Conservation (phyloP, 2,329 filamentous ascomycete species). For the Apiospora hydei region DNA sequence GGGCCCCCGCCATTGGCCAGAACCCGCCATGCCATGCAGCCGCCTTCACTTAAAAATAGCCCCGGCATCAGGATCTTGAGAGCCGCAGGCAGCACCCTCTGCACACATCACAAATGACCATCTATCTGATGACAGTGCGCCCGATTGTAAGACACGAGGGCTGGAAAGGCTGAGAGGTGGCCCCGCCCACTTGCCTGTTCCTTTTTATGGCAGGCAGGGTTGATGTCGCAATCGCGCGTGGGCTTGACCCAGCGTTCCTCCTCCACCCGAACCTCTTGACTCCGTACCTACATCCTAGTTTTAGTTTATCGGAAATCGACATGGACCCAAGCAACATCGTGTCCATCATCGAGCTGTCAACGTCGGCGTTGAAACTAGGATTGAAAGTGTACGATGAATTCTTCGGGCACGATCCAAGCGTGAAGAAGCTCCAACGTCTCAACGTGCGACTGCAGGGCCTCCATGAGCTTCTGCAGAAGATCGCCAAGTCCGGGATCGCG, state of each 20-base stretch:
- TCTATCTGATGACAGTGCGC: neutral
- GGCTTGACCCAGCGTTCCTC: neutral
- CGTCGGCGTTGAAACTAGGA: conserved; percentile 33
- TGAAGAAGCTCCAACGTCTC: conserved; percentile 33
- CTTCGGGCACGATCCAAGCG: conserved; percentile 31
- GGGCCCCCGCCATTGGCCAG: conserved; percentile 22
- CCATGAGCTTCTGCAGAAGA: conserved; percentile 29
- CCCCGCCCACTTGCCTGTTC: neutral
- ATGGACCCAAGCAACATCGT: conserved; percentile 36
- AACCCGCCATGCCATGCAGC: neutral
- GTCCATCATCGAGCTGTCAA: conserved; percentile 34
- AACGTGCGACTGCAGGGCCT: conserved; percentile 35
- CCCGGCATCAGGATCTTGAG: neutral
- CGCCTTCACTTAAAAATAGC: neutral
- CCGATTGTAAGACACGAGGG: neutral
- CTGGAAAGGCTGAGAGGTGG: neutral
- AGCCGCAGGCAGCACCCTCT: neutral
- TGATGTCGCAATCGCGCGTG: neutral
- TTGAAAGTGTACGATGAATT: conserved; percentile 34
- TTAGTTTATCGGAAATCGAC: conserved; percentile 18
- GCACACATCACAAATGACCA: neutral
- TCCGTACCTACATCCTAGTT: neutral
- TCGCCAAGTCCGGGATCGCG: conserved; percentile 27
- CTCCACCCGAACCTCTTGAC: neutral
- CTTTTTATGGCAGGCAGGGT: neutral